A percentile compares a stretch with the other conserved stretches of the same genome.
These are phyloP conservation scores for Verticillium isaacii DNA, from an alignment of 2,329 filamentous ascomycete species.

Conservation along the genomic window DNA sequence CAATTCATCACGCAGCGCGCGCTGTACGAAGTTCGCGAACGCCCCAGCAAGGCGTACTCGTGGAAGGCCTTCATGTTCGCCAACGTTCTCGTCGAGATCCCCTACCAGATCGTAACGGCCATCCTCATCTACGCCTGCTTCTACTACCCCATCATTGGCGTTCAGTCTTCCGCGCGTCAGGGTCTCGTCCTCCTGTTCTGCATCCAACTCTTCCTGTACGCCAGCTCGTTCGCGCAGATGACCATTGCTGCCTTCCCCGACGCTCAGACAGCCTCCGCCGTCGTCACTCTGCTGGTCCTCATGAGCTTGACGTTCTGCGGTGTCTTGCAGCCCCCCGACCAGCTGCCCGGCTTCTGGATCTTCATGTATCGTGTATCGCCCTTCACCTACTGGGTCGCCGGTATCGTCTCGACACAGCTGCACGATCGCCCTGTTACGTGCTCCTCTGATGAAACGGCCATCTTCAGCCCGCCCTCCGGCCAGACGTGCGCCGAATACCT, in stretches of 20 bases:
- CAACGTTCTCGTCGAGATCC: conserved; percentile 68
- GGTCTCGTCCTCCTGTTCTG: conserved; percentile 61
- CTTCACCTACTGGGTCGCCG: conserved; percentile 65
- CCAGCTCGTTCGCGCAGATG: conserved; percentile 69
- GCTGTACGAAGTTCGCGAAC: conserved; percentile 73
- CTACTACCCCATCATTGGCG: conserved; percentile 60
- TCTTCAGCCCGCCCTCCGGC: conserved; percentile 59
- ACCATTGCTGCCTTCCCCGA: conserved; percentile 66
- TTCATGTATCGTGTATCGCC: conserved; percentile 70
- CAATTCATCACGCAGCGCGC: conserved; percentile 70
- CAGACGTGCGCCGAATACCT: conserved; percentile 63
- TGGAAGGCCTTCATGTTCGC: conserved; percentile 70
- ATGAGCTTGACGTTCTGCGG: conserved; percentile 59
- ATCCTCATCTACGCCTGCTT: conserved; percentile 60
- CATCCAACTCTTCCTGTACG: conserved; percentile 65
- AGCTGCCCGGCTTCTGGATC: conserved; percentile 68
- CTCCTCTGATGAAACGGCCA: conserved; percentile 50
- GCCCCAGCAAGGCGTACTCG: conserved; percentile 69
- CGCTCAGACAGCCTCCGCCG: conserved; percentile 60
- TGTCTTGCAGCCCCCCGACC: conserved; percentile 54
- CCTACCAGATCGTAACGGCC: conserved; percentile 62
- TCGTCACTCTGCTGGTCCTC: conserved; percentile 56
- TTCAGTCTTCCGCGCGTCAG: conserved; percentile 49
- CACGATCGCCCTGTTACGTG: conserved; percentile 49
- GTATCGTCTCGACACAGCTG: conserved; percentile 63